These are phyloP conservation scores for Xylaria cubensis DNA, from an alignment of 495 filamentous ascomycete genomes.

Conservation along the genomic window DNA sequence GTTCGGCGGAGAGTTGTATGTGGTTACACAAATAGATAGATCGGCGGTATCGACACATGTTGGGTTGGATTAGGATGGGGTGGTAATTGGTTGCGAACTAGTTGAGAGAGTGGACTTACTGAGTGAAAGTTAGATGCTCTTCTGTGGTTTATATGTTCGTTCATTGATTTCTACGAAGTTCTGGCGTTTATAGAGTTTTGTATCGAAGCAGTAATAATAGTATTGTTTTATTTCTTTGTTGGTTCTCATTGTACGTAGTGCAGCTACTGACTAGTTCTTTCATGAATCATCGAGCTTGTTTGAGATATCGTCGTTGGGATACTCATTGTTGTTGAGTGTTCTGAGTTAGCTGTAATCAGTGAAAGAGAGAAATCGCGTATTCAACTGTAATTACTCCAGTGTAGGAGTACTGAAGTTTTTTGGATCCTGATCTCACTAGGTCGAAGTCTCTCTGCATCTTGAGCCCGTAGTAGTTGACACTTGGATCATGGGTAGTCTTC, in stretches of 20 bases:
- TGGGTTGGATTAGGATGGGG: not conserved
- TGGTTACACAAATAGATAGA: slow-evolving; percentile 24
- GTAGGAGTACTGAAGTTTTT: not conserved
- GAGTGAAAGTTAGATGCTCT: not conserved
- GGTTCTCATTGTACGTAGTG: not conserved
- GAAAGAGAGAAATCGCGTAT: not conserved
- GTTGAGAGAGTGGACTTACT: not conserved
- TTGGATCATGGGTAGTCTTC: not conserved
- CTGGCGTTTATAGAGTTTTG: not conserved
- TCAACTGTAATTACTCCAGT: not conserved
- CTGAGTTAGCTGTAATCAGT: not conserved
- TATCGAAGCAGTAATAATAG: not conserved
- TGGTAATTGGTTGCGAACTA: not conserved
- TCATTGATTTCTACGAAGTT: not conserved
- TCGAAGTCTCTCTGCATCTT: not conserved
- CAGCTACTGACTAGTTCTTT: not conserved
- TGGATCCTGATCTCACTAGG: not conserved
- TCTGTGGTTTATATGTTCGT: not conserved
- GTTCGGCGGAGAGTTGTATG: not conserved
- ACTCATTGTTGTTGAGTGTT: not conserved
- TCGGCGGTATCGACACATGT: slow-evolving; percentile 27
- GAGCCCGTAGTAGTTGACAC: not conserved
- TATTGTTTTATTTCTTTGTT: slow-evolving; percentile 2
- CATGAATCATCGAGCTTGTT: not conserved
- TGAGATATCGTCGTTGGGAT: not conserved